Evolutionary conservation across 2,329 filamentous ascomycete species (phyloP).

Genomic region (Alternaria burnsii): DNA sequence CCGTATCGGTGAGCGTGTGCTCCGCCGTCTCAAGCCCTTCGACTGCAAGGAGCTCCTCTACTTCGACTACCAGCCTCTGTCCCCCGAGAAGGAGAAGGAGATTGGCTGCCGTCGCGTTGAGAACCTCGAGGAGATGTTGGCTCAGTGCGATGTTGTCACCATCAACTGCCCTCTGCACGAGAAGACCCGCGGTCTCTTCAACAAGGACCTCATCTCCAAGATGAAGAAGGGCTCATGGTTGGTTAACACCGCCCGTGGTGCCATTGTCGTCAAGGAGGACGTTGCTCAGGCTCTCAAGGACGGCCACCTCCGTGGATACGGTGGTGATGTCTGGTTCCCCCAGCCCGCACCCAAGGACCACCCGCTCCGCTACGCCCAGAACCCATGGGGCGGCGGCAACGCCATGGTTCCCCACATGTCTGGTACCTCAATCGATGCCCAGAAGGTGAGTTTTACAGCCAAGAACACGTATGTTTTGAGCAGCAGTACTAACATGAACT

Average conservation of each 20-base stretch:
- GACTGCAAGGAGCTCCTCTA: slow-evolving; percentile 99
- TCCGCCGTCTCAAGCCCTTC: slow-evolving; percentile 94
- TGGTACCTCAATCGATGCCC: slow-evolving; percentile 96
- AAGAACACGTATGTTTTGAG: not conserved
- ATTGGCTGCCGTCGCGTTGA: slow-evolving; percentile 94
- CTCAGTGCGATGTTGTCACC: slow-evolving; percentile 95
- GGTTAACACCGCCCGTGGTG: slow-evolving; percentile 97
- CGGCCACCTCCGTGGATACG: slow-evolving; percentile 90
- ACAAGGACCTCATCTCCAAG: slow-evolving; percentile 98
- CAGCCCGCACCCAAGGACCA: slow-evolving; percentile 96
- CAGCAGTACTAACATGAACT: slow-evolving; percentile 14
- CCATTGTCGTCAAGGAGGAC: slow-evolving; percentile 99
- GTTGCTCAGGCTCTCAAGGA: slow-evolving; percentile 91
- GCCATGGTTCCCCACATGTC: slow-evolving; percentile 99
- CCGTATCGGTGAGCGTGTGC: slow-evolving; percentile 96
- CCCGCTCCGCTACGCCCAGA: slow-evolving; percentile 89
- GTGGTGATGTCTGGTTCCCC: slow-evolving; percentile 93
- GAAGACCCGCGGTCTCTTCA: slow-evolving; percentile 95
- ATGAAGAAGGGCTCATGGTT: slow-evolving; percentile 99
- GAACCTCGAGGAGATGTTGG: slow-evolving; percentile 88
- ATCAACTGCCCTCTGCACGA: slow-evolving; percentile 99
- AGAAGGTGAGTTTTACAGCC: slow-evolving; percentile 62
- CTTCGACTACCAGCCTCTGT: slow-evolving; percentile 98
- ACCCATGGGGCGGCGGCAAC: slow-evolving; percentile 95
- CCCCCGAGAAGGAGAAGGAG: slow-evolving; percentile 86